Evolutionary conservation across 2,329 filamentous ascomycete genomes (phyloP).

Genomic region (Fusarium buxicola): DNA sequence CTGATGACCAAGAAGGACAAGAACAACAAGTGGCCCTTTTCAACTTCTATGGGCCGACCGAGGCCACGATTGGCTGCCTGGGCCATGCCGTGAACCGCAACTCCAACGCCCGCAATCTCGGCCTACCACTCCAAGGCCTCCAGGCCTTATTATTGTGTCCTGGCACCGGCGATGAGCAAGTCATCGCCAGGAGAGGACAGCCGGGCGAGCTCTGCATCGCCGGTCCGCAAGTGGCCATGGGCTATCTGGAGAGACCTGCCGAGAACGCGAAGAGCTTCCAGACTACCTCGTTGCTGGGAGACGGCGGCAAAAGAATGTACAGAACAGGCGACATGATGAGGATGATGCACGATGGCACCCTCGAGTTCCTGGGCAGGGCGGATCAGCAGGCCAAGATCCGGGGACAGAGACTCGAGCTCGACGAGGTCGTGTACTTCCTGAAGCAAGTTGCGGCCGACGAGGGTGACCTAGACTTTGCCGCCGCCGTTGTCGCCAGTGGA

Average conservation of each 20-base stretch:
- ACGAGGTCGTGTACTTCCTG: conserved; percentile 21
- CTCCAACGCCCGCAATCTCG: conserved; percentile 29
- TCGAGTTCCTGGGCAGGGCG: conserved; percentile 19
- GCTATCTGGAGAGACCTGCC: conserved; percentile 13
- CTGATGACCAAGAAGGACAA: not conserved
- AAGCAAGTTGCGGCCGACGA: not conserved
- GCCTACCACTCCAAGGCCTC: conserved; percentile 12
- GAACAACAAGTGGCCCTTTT: conserved; percentile 4
- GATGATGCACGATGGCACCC: conserved; percentile 24
- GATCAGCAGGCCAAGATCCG: conserved; percentile 33
- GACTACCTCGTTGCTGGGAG: not conserved
- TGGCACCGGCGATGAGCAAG: fast-evolving
- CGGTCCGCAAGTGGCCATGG: conserved; percentile 23
- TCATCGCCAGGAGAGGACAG: conserved; percentile 5
- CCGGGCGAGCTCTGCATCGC: conserved; percentile 26
- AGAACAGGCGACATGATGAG: conserved; percentile 32
- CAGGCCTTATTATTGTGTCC: conserved; percentile 6
- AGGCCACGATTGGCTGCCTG: conserved; percentile 26
- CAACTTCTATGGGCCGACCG: conserved; percentile 28
- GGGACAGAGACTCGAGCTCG: conserved; percentile 23
- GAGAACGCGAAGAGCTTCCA: conserved; percentile 28
- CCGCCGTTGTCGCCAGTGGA: conserved; percentile 8
- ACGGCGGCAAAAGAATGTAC: conserved; percentile 6
- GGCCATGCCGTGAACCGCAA: conserved; percentile 9
- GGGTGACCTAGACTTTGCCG: conserved; percentile 19